A percentile compares a stretch with the other conserved stretches of the same genome.
These are phyloP conservation scores for Globisporangium paroecandrum DNA, from an alignment of 352 stramenopile species.

Conservation along the genomic window DNA sequence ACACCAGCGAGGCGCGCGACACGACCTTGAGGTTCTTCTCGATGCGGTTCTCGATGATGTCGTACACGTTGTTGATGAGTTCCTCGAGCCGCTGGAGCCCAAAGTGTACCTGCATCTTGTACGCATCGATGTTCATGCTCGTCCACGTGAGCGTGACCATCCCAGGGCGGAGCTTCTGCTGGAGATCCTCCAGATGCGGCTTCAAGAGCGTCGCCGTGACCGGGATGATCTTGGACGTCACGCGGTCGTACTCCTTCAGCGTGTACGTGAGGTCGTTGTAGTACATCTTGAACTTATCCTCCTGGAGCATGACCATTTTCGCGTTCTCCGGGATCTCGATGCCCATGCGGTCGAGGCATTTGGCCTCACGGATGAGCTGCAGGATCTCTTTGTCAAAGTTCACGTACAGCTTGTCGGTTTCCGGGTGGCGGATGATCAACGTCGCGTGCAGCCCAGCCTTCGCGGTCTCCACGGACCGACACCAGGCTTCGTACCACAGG, in stretches of 20 bases:
- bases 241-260: slow-evolving; percentile 77
- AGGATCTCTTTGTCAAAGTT: slow-evolving; percentile 90
- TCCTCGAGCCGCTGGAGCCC: slow-evolving; percentile 74
- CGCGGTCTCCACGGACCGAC: slow-evolving; percentile 69
- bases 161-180: slow-evolving; percentile 71
- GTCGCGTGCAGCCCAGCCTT: slow-evolving; percentile 78
- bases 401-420: slow-evolving; percentile 72
- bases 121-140: slow-evolving; percentile 87
- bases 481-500: slow-evolving; percentile 88
- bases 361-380: slow-evolving; percentile 83
- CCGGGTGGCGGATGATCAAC: slow-evolving; percentile 79
- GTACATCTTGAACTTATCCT: slow-evolving; percentile 87
- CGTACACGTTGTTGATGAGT: slow-evolving; percentile 77
- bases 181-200: slow-evolving; percentile 72
- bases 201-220: slow-evolving; percentile 50
- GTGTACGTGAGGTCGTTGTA: slow-evolving; percentile 82
- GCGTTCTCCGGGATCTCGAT: slow-evolving; percentile 83
- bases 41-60: slow-evolving; percentile 83
- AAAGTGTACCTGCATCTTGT: slow-evolving; percentile 61
- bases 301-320: slow-evolving; percentile 80
- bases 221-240: slow-evolving; percentile 71
- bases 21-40: slow-evolving; percentile 85
- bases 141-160: slow-evolving; percentile 89
- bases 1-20: slow-evolving; percentile 67
- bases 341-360: slow-evolving; percentile 78